Evolutionary conservation across 108 stramenopile genomes (phyloP).

Genomic region (Pelagomonas calceolata): DNA sequence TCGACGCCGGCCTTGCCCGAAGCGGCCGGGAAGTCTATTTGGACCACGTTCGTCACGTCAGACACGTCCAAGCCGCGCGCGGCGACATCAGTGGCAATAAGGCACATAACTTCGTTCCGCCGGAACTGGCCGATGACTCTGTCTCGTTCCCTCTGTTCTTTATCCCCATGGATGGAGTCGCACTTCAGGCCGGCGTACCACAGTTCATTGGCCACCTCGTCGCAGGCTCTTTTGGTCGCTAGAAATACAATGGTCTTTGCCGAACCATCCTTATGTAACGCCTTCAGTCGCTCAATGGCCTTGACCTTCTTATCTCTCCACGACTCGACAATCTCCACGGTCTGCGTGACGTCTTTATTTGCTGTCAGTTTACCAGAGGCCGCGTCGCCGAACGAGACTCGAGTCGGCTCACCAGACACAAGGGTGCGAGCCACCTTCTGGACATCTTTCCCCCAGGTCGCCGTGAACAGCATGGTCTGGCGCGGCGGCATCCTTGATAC

Average conservation of each 20-base stretch:
- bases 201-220: slow-evolving; percentile 71
- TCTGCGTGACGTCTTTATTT: slow-evolving; percentile 86
- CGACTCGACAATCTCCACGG: slow-evolving; percentile 61
- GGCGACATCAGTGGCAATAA: slow-evolving; percentile 95
- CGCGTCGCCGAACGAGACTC: slow-evolving; percentile 75
- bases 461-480: slow-evolving; percentile 92
- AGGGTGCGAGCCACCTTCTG: slow-evolving; percentile 85
- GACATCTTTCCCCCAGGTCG: slow-evolving; percentile 94
- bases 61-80: slow-evolving; percentile 95
- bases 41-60: slow-evolving; percentile 90
- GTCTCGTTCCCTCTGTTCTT: slow-evolving; percentile 75
- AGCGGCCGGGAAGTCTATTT: slow-evolving; percentile 89
- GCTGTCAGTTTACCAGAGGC: slow-evolving; percentile 56
- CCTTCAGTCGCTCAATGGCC: slow-evolving; percentile 17
- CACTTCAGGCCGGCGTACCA: slow-evolving; percentile 74
- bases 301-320: slow-evolving; percentile 85
- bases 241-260: slow-evolving; percentile 76
- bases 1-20: slow-evolving; percentile 62
- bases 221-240: slow-evolving; percentile 67
- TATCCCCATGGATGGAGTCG: slow-evolving; percentile 92
- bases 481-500: slow-evolving; percentile 78
- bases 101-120: slow-evolving; percentile 60
- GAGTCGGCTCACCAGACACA: slow-evolving; percentile 39
- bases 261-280: no score
- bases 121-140: slow-evolving; percentile 79